These are phyloP conservation scores for Coix lacrymajobi DNA, from an alignment of 176 grass and related monocot species.

Conservation along the genomic window DNA sequence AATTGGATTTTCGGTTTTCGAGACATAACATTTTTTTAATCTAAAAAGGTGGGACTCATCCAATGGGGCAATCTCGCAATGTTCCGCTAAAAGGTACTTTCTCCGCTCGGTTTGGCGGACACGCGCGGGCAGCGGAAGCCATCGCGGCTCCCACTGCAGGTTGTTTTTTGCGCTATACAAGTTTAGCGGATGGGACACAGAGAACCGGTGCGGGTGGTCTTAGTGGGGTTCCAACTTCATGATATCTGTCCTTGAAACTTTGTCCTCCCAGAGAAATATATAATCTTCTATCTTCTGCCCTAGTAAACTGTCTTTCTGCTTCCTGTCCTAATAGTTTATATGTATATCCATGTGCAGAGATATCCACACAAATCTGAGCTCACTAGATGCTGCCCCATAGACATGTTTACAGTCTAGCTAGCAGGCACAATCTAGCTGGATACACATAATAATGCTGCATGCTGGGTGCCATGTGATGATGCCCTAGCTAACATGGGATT, in stretches of 20 bases:
- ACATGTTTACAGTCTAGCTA: constrained; percentile 29
- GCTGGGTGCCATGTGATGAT: constrained; percentile 65
- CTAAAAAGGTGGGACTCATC: too few relatives aligned
- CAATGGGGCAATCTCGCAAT: too few relatives aligned
- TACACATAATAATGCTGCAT: constrained; percentile 43
- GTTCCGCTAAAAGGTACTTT: too few relatives aligned
- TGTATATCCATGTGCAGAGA: constrained; percentile 47
- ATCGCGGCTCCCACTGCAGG: too few relatives aligned
- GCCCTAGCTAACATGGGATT: constrained; percentile 47
- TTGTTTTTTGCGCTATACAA: too few relatives aligned
- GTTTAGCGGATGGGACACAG: too few relatives aligned
- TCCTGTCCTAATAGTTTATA: constrained; percentile 44
- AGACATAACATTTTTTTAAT: too few relatives aligned
- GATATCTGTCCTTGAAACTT: constrained; percentile 33
- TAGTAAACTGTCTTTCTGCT: constrained; percentile 47
- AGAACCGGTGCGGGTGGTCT: too few relatives aligned
- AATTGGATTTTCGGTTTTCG: too few relatives aligned
- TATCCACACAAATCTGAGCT: constrained; percentile 57
- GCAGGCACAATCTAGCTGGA: constrained; percentile 41
- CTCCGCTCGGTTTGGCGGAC: too few relatives aligned
- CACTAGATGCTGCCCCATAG: constrained; percentile 17
- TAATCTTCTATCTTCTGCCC: constrained; percentile 45
- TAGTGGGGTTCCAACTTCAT: constrained; percentile 33
- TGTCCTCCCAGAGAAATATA: constrained; percentile 37
- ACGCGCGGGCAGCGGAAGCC: too few relatives aligned